A percentile compares a stretch with the other conserved stretches of the same genome.
Conservation (phyloP, 805 yeast species). For the Wickerhamomyces queroliae region DNA sequence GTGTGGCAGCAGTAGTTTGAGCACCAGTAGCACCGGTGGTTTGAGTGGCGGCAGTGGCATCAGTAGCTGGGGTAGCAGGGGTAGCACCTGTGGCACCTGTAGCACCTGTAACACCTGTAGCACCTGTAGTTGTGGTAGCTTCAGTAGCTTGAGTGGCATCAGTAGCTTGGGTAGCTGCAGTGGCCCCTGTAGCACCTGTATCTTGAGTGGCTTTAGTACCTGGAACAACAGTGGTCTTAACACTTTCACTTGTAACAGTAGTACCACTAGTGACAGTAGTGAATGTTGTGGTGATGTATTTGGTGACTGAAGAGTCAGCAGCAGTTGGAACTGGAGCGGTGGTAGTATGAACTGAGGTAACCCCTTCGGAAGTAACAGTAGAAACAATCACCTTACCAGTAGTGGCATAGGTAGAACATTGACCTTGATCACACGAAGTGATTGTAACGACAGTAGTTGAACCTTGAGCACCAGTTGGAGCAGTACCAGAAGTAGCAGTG, state of each 20-base stretch:
- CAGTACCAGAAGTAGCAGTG: not conserved
- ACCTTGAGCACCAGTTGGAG: not conserved
- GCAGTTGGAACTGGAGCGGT: slow-evolving; percentile 29
- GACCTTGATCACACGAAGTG: not conserved
- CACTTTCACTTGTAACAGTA: too few relatives aligned
- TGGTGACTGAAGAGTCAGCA: slow-evolving; percentile 21
- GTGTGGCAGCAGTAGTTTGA: not conserved
- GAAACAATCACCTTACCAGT: not conserved
- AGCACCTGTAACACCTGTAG: not conserved
- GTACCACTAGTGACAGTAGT: not conserved
- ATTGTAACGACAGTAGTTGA: not conserved
- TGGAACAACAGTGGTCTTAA: not conserved
- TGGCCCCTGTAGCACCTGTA: not conserved
- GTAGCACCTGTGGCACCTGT: slow-evolving; percentile 3
- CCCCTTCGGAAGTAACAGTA: not conserved
- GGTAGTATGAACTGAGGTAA: slow-evolving; percentile 4
- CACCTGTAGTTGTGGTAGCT: slow-evolving; percentile 2
- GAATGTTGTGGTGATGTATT: slow-evolving; percentile 16
- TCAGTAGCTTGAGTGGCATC: slow-evolving; percentile 3
- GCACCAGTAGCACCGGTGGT: not conserved
- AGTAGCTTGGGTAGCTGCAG: slow-evolving; percentile 2
- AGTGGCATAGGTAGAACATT: not conserved
- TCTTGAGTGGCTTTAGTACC: not conserved
- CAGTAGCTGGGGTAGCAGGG: not conserved
- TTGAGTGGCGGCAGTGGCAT: not conserved